phyloP scores from a whole-genome alignment of 768 basidiomycete species.

The Tephrocybe sp. region DNA sequence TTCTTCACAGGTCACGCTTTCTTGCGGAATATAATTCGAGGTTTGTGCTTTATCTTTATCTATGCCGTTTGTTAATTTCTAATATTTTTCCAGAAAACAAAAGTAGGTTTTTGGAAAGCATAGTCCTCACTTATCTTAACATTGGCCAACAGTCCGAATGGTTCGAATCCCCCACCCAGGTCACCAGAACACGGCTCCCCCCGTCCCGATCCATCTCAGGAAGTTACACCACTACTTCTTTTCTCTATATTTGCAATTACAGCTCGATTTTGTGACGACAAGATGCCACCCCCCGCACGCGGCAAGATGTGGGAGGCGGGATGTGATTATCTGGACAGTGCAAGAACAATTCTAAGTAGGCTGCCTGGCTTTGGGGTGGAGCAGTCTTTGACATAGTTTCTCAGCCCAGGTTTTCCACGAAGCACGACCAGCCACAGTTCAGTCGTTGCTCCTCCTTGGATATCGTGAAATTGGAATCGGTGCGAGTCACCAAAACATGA shows the following conservation, averaged over 20 bases:
- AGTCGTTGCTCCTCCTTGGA: constrained; percentile 75
- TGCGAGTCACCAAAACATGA: constrained; percentile 9
- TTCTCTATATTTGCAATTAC: constrained; percentile 81
- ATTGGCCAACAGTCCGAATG: not conserved
- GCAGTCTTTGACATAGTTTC: not conserved
- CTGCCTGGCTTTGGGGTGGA: constrained; percentile 5
- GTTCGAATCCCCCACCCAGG: constrained; percentile 15
- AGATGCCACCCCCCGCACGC: constrained; percentile 39
- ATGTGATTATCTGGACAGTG: constrained; percentile 58
- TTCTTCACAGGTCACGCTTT: constrained; percentile 73
- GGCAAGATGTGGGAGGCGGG: constrained; percentile 75
- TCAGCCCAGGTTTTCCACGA: constrained; percentile 63
- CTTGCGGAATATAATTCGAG: constrained; percentile 57
- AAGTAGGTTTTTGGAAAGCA: constrained; percentile 5
- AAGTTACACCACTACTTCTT: constrained; percentile 65
- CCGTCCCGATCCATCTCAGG: constrained; percentile 56
- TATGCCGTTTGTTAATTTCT: not conserved
- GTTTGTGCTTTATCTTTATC: constrained; percentile 27
- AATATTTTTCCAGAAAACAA: constrained; percentile 15
- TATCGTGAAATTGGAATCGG: constrained; percentile 85
- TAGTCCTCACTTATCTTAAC: not conserved
- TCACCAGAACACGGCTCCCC: constrained; percentile 30
- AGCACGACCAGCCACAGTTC: constrained; percentile 72
- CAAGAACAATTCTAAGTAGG: constrained; percentile 63
- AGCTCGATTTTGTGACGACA: constrained; percentile 63